A percentile compares a stretch with the other conserved stretches of the same genome.
phyloP scores from a whole-genome alignment of 169 alveolate species.

The Plasmodium yoelii region DNA sequence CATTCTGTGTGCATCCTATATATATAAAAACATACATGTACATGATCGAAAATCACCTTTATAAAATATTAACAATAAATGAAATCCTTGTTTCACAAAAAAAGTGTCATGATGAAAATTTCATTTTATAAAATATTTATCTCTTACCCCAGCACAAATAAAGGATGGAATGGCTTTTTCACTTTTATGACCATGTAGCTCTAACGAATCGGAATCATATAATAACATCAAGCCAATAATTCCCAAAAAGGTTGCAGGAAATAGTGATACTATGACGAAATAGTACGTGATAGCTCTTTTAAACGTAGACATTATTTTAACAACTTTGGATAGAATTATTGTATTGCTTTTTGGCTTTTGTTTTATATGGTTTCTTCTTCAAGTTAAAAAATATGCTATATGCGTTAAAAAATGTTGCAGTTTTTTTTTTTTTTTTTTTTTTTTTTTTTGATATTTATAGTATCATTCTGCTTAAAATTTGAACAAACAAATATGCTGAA shows the following conservation, averaged over 20 bases:
- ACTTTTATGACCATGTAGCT: conserved; percentile 55
- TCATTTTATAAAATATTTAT: neutral
- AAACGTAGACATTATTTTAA: conserved; percentile 58
- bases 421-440: neutral
- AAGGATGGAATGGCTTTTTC: conserved; percentile 65
- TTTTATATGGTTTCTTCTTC: conserved; percentile 8
- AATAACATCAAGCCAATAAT: conserved; percentile 55
- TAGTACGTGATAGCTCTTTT: conserved; percentile 54
- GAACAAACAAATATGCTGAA: conserved; percentile 6
- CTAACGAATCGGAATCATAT: conserved; percentile 69
- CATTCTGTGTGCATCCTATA: neutral
- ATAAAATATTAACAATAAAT: neutral
- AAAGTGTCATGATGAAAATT: neutral
- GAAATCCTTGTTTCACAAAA: neutral
- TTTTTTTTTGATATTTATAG: conserved; percentile 14
- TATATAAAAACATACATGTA: neutral
- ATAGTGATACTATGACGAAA: conserved; percentile 69
- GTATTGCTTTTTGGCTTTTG: neutral
- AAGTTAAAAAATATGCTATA: conserved; percentile 4
- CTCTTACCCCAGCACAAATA: conserved; percentile 75
- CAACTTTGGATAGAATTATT: conserved; percentile 14
- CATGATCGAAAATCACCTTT: neutral
- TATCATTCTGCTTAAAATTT: conserved; percentile 52
- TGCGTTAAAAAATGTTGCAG: conserved; percentile 11
- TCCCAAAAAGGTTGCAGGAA: conserved; percentile 73